Evolutionary conservation across 805 yeast species (phyloP).

Genomic region (Wickerhamomyces kurtzmanii): DNA sequence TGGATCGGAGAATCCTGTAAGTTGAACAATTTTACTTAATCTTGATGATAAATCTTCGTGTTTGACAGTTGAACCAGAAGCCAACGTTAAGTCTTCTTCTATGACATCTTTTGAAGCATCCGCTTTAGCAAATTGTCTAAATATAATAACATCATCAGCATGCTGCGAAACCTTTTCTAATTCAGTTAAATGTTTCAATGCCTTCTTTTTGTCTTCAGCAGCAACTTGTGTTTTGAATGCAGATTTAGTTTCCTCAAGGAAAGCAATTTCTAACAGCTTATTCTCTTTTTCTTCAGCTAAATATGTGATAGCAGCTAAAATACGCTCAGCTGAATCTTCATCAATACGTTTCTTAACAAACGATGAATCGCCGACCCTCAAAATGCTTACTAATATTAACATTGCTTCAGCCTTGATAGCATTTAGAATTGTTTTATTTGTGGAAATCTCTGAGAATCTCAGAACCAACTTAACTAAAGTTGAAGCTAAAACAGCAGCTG

Average conservation of each 20-base stretch:
- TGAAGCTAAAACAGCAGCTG: slow-evolving; percentile 80
- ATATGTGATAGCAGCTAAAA: slow-evolving; percentile 75
- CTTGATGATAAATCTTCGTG: slow-evolving; percentile 63
- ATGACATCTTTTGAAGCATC: slow-evolving; percentile 33
- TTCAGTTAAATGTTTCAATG: slow-evolving; percentile 44
- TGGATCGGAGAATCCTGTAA: slow-evolving; percentile 98
- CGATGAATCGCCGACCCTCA: slow-evolving; percentile 76
- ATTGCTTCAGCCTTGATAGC: slow-evolving; percentile 93
- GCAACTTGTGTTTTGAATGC: slow-evolving; percentile 72
- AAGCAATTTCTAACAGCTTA: slow-evolving; percentile 48
- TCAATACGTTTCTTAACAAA: slow-evolving; percentile 70
- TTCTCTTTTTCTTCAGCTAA: slow-evolving; percentile 56
- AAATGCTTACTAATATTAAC: slow-evolving; percentile 82
- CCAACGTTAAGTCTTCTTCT: slow-evolving; percentile 52
- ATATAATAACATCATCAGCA: slow-evolving; percentile 67
- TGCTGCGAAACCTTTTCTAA: slow-evolving; percentile 58
- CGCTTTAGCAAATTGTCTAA: slow-evolving; percentile 64
- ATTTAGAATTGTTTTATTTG: slow-evolving; percentile 51
- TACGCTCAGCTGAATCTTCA: slow-evolving; percentile 95
- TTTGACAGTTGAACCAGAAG: slow-evolving; percentile 38
- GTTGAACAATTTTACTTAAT: slow-evolving; percentile 78
- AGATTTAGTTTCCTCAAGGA: slow-evolving; percentile 77
- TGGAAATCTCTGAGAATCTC: slow-evolving; percentile 52
- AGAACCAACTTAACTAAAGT: slow-evolving; percentile 83
- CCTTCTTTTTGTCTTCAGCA: slow-evolving; percentile 47